Percentiles rank a stretch among this genome's conserved stretches.
Conservation (phyloP, 192 early-diverging fungal genomes). For the Backusella sp. region DNA sequence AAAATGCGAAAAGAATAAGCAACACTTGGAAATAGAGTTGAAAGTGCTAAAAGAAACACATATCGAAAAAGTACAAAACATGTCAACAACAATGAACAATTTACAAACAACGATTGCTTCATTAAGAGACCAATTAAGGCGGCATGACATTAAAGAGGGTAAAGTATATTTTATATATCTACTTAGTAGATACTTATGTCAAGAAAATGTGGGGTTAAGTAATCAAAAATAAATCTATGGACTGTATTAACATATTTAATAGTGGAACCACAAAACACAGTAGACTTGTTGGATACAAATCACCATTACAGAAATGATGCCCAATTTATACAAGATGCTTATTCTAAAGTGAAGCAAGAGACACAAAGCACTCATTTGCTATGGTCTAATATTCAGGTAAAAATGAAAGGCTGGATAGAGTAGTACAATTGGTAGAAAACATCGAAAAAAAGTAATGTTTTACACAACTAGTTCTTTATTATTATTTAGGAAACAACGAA, state of each 20-base stretch:
- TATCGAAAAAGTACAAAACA: conserved; percentile 10
- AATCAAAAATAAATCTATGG: background rate
- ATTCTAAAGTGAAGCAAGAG: conserved; percentile 7
- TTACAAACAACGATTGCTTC: background rate
- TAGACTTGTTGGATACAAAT: background rate
- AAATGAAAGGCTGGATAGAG: background rate
- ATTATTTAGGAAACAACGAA: background rate
- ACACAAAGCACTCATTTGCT: background rate
- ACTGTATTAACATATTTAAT: background rate
- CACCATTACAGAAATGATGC: conserved; percentile 10
- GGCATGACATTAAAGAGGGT: conserved; percentile 12
- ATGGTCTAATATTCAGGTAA: conserved; percentile 12
- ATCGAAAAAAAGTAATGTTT: background rate
- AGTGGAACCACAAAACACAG: background rate
- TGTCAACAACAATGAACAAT: conserved; percentile 5
- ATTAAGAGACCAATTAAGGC: conserved; percentile 4
- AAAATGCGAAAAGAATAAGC: conserved; percentile 6
- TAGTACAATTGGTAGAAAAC: conserved; percentile 5
- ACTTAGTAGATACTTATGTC: background rate
- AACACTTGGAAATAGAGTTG: background rate
- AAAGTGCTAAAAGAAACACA: conserved; percentile 20
- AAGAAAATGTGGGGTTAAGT: background rate
- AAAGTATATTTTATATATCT: background rate
- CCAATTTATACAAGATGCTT: conserved; percentile 8
- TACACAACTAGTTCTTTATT: background rate